phyloP scores from a whole-genome alignment of 495 filamentous ascomycete species.

The Emericellopsis terricola region DNA sequence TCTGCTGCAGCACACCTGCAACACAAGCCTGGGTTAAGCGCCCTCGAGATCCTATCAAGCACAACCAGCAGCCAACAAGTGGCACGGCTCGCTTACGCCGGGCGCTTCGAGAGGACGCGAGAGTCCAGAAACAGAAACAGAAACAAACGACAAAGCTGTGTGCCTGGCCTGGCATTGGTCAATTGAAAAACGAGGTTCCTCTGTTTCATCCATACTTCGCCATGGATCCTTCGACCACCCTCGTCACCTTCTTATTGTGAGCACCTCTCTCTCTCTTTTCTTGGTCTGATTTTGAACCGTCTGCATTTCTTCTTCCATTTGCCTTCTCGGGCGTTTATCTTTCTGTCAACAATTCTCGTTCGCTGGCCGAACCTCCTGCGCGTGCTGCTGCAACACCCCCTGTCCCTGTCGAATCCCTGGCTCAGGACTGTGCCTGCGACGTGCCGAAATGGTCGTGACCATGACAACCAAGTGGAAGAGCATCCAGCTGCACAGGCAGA shows the following conservation, averaged over 20 bases:
- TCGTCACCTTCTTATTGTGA: slow-evolving; percentile 61
- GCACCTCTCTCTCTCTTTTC: slow-evolving; percentile 22
- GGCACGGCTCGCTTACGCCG: no score
- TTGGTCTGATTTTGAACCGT: slow-evolving; percentile 26
- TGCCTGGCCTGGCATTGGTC: background rate
- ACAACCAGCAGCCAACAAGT: no score
- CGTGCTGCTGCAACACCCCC: background rate
- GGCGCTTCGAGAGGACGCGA: no score
- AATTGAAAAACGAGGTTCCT: slow-evolving; percentile 2
- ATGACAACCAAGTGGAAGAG: background rate
- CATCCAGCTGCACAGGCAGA: background rate
- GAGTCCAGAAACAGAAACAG: no score
- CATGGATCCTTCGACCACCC: slow-evolving; percentile 53
- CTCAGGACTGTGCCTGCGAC: background rate
- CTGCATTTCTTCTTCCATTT: slow-evolving; percentile 6
- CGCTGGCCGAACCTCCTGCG: background rate
- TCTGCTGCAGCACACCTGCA: no score
- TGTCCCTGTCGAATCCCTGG: background rate
- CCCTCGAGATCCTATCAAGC: no score
- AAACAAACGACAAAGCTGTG: no score
- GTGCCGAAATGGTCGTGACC: background rate
- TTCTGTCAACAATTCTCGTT: slow-evolving; percentile 3
- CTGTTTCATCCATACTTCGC: slow-evolving; percentile 5
- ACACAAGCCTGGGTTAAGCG: no score
- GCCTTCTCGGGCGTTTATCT: slow-evolving; percentile 5